Evolutionary conservation across 2,329 filamentous ascomycete genomes (phyloP), one percentile per base, ranked within the genome.

Genomic region (Paracamarosporium sp.): DNA sequence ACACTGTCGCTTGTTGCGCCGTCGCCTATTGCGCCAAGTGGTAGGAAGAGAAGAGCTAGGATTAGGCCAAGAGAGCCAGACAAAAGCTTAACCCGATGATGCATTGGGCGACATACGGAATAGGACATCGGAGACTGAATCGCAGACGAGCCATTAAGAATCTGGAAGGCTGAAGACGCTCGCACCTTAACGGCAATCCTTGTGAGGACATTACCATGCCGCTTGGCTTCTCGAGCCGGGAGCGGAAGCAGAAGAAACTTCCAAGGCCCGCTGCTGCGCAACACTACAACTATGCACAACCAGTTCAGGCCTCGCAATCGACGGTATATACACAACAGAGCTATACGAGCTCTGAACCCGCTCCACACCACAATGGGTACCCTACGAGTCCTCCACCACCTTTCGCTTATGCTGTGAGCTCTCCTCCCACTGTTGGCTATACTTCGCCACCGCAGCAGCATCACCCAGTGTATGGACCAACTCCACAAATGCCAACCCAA

Each of bases 211-310:
- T 20, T 43, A 59, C n/a, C 35, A 69, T 69, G 67, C 59, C 57
- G 41, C 52, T 61, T 9, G 45, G 60, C 24, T 59, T 61, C n/a
- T 44, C 47, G 25, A 62, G 60, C 36, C 53, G 55, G 5, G 68
- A 70, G 41, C 62, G 64, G 35, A 63, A 57, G 57, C 61, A 60
- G 57, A 66, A 59, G 63, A 72, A 69, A 57, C 55, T 51, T 53
- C 62, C 24, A 66, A 66, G 56, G 47, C 47, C 31, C 45, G 60
- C 12, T 62, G 63, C 30, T 43, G 48, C 27, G 25, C 48, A 51
- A 36, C 50, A 60, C 30, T 59, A 66, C 36, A 57, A 59, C 22
- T 53, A 59, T 9, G 60, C 63, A 30, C 64, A 57, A 45, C 60
- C 56, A 41, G 51, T 53, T 17, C 61, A 61, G 48, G 56, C 51